Evolutionary conservation across 1,139 yeast species (phyloP).

Genomic region (Saccharomyces hybrid): DNA sequence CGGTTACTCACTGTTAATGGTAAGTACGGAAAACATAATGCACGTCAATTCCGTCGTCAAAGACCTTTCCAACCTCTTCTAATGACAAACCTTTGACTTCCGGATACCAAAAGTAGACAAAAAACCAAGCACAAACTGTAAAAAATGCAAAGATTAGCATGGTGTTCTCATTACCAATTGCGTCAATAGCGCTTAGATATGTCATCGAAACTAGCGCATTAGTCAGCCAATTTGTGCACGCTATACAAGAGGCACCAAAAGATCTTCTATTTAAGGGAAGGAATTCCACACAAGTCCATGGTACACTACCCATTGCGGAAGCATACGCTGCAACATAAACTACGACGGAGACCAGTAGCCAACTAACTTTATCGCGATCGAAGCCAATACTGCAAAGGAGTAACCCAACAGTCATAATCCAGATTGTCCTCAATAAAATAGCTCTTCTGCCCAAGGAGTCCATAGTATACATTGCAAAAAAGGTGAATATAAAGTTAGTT

Average conservation of each 20-base stretch:
- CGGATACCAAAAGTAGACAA: constrained; percentile 39
- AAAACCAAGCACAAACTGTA: constrained; percentile 37
- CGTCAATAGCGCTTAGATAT: constrained; percentile 34
- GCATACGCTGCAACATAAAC: constrained; percentile 42
- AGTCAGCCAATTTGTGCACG: constrained; percentile 41
- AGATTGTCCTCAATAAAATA: constrained; percentile 46
- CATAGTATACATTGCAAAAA: constrained; percentile 49
- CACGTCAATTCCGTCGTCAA: constrained; percentile 36
- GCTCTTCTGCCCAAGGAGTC: constrained; percentile 59
- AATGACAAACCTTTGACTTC: constrained; percentile 42
- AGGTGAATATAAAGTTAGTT: constrained; percentile 59
- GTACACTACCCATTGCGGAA: constrained; percentile 41
- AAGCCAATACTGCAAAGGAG: constrained; percentile 25
- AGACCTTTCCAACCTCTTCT: constrained; percentile 39
- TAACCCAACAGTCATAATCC: constrained; percentile 38
- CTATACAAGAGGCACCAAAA: constrained; percentile 38
- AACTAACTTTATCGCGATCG: constrained; percentile 12
- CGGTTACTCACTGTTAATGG: constrained; percentile 10
- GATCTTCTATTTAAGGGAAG: constrained; percentile 39
- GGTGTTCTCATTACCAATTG: constrained; percentile 32
- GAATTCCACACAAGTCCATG: constrained; percentile 44
- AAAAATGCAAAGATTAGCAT: constrained; percentile 36
- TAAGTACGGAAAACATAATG: constrained; percentile 30
- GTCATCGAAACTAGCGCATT: constrained; percentile 37
- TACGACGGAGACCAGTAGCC: constrained; percentile 33